These are phyloP conservation scores for Magnusiomyces ingens DNA, from an alignment of 1,139 yeast species.

Conservation along the genomic window DNA sequence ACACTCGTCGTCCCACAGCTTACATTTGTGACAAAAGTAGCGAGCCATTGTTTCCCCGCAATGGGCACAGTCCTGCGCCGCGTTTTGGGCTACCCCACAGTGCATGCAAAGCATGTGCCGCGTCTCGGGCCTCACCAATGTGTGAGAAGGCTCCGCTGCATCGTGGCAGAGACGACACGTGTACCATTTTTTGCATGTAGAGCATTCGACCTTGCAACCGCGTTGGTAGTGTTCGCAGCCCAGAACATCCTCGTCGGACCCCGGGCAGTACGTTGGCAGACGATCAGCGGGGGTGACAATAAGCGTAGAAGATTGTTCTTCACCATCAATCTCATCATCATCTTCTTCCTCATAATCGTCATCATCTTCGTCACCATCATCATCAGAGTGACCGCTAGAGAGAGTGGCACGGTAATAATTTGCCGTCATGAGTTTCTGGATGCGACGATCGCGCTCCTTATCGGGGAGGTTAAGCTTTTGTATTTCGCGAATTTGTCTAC, in stretches of 20 bases:
- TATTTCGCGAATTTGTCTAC: constrained; percentile 53
- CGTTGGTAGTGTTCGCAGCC: constrained; percentile 85
- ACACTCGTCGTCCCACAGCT: constrained; percentile 67
- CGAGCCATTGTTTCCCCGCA: constrained; percentile 65
- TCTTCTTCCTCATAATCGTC: constrained; percentile 22
- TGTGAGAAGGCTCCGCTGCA: constrained; percentile 46
- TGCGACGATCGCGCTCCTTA: constrained; percentile 51
- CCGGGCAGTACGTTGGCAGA: constrained; percentile 44
- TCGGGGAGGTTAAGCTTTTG: constrained; percentile 45
- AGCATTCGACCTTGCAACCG: constrained; percentile 78
- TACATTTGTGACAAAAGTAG: constrained; percentile 73
- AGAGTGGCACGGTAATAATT: constrained; percentile 46
- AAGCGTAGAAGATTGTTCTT: neutral
- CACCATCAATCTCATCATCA: constrained; percentile 12
- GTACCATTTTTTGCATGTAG: constrained; percentile 66
- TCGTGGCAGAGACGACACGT: constrained; percentile 88
- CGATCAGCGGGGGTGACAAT: constrained; percentile 46
- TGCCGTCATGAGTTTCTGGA: constrained; percentile 75
- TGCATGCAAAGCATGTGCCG: constrained; percentile 71
- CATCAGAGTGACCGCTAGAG: constrained; percentile 14
- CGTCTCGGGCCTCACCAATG: constrained; percentile 56
- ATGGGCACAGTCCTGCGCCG: constrained; percentile 57
- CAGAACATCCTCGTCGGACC: constrained; percentile 37
- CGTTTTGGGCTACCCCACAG: constrained; percentile 70
- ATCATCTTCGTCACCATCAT: constrained; percentile 23